These are phyloP conservation scores for Hysterangium stoloniferum DNA, from an alignment of 768 basidiomycete genomes.

Conservation along the genomic window DNA sequence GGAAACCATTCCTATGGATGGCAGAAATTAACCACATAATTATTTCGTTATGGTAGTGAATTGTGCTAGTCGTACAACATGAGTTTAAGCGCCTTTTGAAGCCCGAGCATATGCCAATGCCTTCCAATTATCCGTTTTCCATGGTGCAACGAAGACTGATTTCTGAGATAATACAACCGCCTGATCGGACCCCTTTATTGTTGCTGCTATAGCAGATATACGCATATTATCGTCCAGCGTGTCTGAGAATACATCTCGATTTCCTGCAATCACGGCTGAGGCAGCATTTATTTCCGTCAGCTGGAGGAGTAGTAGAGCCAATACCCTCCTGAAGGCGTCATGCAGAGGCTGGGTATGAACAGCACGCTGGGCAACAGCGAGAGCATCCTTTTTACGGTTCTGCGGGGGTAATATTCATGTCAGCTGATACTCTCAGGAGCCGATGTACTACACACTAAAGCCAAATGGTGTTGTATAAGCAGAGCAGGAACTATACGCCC, in stretches of 20 bases:
- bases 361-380: slow-evolving; percentile 47
- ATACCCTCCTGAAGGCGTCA: slow-evolving; percentile 38
- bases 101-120: slow-evolving; percentile 52
- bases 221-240: slow-evolving; percentile 36
- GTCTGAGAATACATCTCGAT: slow-evolving; percentile 13
- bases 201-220: slow-evolving; percentile 42
- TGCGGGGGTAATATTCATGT: slow-evolving; percentile 19
- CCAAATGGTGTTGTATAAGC: slow-evolving; percentile 61
- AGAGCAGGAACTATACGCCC: slow-evolving; percentile 63
- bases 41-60: too few species aligned
- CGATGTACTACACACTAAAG: slow-evolving; percentile 43
- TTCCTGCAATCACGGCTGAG: slow-evolving; percentile 37
- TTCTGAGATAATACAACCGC: slow-evolving; percentile 48
- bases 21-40: too few species aligned
- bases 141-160: slow-evolving; percentile 55
- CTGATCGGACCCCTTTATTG: slow-evolving; percentile 16
- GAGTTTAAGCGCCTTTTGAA: too few species aligned
- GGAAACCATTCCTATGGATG: too few species aligned
- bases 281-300: slow-evolving; percentile 34
- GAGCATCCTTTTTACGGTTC: slow-evolving; percentile 43
- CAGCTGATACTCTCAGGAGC: not conserved
- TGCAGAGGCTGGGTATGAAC: slow-evolving; percentile 50
- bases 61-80: too few species aligned
- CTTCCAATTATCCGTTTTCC: slow-evolving; percentile 46
- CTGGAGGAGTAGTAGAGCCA: slow-evolving; percentile 51